Evolutionary conservation across 2,329 filamentous ascomycete genomes (phyloP).

Genomic region (Aureobasidium melanogenum): DNA sequence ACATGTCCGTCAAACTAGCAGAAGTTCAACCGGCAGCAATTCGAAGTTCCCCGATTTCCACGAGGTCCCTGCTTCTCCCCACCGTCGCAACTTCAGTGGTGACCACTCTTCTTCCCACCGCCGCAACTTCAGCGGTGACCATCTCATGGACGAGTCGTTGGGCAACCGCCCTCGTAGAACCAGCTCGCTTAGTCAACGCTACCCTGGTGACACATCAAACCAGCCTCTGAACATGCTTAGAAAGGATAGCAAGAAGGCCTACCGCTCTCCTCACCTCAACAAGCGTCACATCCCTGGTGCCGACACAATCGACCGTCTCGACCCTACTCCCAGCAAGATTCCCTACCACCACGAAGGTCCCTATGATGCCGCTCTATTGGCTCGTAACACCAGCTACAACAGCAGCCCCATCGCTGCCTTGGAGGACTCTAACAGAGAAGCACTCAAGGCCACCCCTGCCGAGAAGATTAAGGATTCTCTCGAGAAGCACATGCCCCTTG

Average conservation of each 20-base stretch:
- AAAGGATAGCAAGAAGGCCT: conserved; percentile 54
- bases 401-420: conserved; percentile 70
- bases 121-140: conserved; percentile 14
- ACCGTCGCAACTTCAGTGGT: conserved; percentile 16
- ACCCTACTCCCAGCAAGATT: conserved; percentile 52
- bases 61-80: conserved; percentile 25
- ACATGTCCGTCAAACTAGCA: conserved; percentile 20
- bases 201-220: conserved; percentile 55
- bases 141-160: conserved; percentile 10
- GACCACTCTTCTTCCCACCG: conserved; percentile 14
- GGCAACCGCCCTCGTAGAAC: conserved; percentile 30
- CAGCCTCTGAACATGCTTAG: conserved; percentile 59
- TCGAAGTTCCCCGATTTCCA: conserved; percentile 41
- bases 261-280: conserved; percentile 57
- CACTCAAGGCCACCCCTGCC: conserved; percentile 68
- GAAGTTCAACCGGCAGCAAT: conserved; percentile 46
- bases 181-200: conserved; percentile 50
- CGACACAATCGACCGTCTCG: conserved; percentile 74
- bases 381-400: conserved; percentile 58
- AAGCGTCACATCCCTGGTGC: conserved; percentile 58
- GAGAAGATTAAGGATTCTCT: conserved; percentile 72
- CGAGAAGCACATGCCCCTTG: conserved; percentile 64
- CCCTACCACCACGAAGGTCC: conserved; percentile 85
- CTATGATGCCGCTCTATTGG: conserved; percentile 71
- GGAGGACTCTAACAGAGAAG: conserved; percentile 61